Base-by-base conservation (phyloP, 2,329 filamentous ascomycete genomes). In the Phialophora tarda region DNA sequence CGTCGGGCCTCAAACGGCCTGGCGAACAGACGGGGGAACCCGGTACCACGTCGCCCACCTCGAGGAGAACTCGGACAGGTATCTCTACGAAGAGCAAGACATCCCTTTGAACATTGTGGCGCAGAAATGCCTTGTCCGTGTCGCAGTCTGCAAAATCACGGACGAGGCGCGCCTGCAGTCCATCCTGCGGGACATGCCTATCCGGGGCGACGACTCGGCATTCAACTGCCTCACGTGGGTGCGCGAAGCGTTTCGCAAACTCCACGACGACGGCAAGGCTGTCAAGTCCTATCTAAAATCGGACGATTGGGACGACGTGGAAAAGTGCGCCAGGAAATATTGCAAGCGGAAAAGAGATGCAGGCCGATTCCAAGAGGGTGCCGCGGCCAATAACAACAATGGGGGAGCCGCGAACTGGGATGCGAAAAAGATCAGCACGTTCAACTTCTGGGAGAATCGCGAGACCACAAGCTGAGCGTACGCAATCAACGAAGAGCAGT, bases 371-470 rank as follows among this genome's bases (percentile, higher is more conserved):
- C 61, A 64, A n/a, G 64, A 67, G 21, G 56, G 47, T 41, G 26
- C 44, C 11, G 38, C 24, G 24, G 32, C 17, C 17, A 53, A 61
- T 30, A 53, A 61, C 47, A 61, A 53, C 24, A 62, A 59, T 14
- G 63, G 61, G 21, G 30, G 4, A 4, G n/a, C 47, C 23, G 14
- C 50, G 8, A 24, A 44, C 21, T 71, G 68, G 69, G 67, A 69
- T 48, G 41, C 30, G 24, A 61, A 71, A 14, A 65, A 67, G 48
- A 71, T 72, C 53, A 69, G 68, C 47, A 72, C 71, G 4, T 72
- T 71, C 64, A 72, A 72, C 51, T 71, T 66, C 38, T 72, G 71
- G 71, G 71, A 72, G 59, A 72, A 72, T 41, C 59, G 71, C 17
- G 71, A 72, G 32, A 72, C 71, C 8, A 70, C 65, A 21, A 30